These are phyloP conservation scores for Naganishia liquefaciens DNA, from an alignment of 1,284 basidiomycete genomes.

Conservation along the genomic window DNA sequence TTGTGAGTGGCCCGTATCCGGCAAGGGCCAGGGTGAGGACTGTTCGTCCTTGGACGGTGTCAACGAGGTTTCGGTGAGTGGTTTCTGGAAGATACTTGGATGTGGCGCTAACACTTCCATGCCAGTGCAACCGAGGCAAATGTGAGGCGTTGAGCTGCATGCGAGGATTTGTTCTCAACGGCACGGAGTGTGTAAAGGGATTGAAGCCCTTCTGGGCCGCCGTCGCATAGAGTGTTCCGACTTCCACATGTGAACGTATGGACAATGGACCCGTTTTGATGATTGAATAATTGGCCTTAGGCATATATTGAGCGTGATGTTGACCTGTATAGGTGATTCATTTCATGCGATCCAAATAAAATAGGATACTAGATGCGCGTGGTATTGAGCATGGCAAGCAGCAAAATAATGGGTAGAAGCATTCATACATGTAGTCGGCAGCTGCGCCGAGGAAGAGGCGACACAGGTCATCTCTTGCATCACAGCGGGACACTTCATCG, in stretches of 20 bases:
- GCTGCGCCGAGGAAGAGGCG: too few species aligned
- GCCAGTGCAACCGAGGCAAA: constrained; percentile 2
- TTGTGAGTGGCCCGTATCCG: constrained; percentile 5
- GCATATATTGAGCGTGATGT: too few species aligned
- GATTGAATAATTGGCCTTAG: too few species aligned
- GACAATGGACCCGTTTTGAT: not conserved
- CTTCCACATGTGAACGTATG: not conserved
- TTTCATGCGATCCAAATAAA: too few species aligned
- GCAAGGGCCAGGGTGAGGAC: constrained; percentile 4
- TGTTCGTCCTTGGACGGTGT: constrained; percentile 9
- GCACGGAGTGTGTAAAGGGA: constrained; percentile 3
- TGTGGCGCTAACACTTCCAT: not conserved
- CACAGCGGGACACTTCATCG: too few species aligned
- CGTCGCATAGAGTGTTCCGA: too few species aligned
- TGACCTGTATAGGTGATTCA: too few species aligned
- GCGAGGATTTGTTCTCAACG: constrained; percentile 15
- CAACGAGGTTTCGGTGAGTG: constrained; percentile 4
- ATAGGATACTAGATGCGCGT: too few species aligned
- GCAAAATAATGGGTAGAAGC: too few species aligned
- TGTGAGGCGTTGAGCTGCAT: constrained; percentile 12
- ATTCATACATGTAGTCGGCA: too few species aligned
- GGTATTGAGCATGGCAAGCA: too few species aligned
- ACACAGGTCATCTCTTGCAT: too few species aligned
- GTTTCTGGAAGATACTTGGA: not conserved
- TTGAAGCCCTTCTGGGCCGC: constrained; percentile 19